Percentiles rank a stretch among this genome's conserved stretches.
phyloP scores from a whole-genome alignment of 306 rosid species.

The Malus orientalis region DNA sequence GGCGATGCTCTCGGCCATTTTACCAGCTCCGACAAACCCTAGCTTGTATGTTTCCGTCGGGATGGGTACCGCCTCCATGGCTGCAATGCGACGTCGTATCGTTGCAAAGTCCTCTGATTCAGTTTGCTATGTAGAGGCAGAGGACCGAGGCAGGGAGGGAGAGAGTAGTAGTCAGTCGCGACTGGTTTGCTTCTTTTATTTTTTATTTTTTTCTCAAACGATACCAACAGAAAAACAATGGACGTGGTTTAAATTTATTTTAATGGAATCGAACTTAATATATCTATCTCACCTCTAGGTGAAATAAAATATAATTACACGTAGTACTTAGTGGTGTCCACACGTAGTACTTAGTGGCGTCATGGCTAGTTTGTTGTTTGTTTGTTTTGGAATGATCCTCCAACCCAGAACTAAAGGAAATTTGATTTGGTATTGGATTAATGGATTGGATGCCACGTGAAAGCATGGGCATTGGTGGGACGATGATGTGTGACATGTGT shows the following conservation, averaged over 20 bases:
- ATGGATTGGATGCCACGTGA: background rate
- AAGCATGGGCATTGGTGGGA: background rate
- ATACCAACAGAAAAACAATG: too few relatives aligned
- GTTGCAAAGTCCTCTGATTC: background rate
- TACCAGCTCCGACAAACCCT: constrained; percentile 95
- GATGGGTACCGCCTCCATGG: constrained; percentile 52
- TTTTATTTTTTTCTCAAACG: too few relatives aligned
- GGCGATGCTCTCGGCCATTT: constrained; percentile 94
- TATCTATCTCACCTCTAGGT: too few relatives aligned
- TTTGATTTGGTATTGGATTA: background rate
- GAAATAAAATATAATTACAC: too few relatives aligned
- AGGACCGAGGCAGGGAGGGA: background rate
- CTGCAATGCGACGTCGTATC: background rate
- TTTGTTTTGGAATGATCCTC: background rate
- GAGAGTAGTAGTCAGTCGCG: too few relatives aligned
- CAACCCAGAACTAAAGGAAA: background rate
- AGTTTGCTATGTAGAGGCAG: background rate
- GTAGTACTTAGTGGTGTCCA: too few relatives aligned
- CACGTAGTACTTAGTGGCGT: too few relatives aligned
- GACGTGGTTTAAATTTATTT: too few relatives aligned
- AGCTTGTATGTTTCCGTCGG: constrained; percentile 50
- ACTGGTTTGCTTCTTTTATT: too few relatives aligned
- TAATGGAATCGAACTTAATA: too few relatives aligned
- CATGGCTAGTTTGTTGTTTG: too few relatives aligned
- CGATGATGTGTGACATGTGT: too few relatives aligned